Evolutionary conservation across 2,329 filamentous ascomycete genomes (phyloP).

Genomic region (Claviceps digitariae): DNA sequence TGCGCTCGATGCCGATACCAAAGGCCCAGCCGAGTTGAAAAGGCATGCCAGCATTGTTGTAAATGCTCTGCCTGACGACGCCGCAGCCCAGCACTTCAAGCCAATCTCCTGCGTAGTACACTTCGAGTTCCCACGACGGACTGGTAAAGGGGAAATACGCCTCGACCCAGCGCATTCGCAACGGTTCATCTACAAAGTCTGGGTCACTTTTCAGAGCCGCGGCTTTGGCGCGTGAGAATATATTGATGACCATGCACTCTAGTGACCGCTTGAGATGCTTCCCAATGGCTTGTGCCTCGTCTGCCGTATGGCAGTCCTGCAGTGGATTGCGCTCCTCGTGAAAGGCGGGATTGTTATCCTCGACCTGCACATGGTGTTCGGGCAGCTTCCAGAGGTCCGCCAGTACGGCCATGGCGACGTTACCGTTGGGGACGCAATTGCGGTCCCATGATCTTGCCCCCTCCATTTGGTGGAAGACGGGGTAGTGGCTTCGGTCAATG

Average conservation of each 20-base stretch:
- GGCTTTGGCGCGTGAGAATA: conserved; percentile 66
- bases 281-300: conserved; percentile 70
- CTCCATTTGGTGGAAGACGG: conserved; percentile 98
- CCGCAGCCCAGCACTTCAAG: conserved; percentile 92
- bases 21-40: conserved; percentile 86
- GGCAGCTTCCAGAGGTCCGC: conserved; percentile 60
- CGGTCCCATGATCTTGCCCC: conserved; percentile 84
- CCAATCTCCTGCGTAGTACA: conserved; percentile 91
- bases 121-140: conserved; percentile 90
- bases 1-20: conserved; percentile 82
- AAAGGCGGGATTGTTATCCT: conserved; percentile 69
- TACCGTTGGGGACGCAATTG: conserved; percentile 37
- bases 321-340: conserved; percentile 72
- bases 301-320: conserved; percentile 53
- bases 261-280: conserved; percentile 80
- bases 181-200: conserved; percentile 48
- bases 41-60: conserved; percentile 63
- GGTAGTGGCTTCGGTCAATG: conserved; percentile 89
- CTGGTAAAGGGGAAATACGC: conserved; percentile 96
- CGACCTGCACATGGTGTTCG: conserved; percentile 59
- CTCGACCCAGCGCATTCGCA: conserved; percentile 87
- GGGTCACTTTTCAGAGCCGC: conserved; percentile 43
- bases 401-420: conserved; percentile 52
- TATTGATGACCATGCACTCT: conserved; percentile 78
- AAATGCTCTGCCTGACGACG: conserved; percentile 70